A percentile compares a stretch with the other conserved stretches of the same genome.
These are phyloP conservation scores for Gastroboletus turbinatus DNA, from an alignment of 1,284 basidiomycete genomes.

Conservation along the genomic window DNA sequence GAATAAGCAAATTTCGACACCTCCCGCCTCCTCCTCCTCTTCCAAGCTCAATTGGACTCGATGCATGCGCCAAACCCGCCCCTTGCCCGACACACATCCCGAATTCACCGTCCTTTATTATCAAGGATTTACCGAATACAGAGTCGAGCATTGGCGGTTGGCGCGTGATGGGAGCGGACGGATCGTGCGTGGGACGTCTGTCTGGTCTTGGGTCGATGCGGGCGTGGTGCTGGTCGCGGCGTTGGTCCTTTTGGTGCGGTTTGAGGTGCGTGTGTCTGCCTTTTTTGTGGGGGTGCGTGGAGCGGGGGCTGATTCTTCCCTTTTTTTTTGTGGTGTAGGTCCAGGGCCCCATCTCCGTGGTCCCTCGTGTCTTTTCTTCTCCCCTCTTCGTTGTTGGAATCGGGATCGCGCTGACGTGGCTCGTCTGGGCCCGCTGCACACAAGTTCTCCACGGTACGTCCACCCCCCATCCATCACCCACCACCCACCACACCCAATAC, in stretches of 20 bases:
- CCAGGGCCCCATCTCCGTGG: neutral
- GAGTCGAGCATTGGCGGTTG: constrained; percentile 49
- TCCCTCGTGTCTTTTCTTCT: neutral
- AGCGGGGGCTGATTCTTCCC: no score
- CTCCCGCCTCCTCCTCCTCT: no score
- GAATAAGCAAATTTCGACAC: no score
- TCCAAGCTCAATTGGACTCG: neutral
- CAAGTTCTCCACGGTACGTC: constrained; percentile 58
- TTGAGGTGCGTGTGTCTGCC: neutral
- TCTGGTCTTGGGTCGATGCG: constrained; percentile 40
- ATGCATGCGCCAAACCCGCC: constrained; percentile 45
- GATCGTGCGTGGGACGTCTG: constrained; percentile 30
- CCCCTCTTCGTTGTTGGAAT: constrained; percentile 9
- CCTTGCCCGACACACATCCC: constrained; percentile 49
- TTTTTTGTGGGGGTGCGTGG: neutral
- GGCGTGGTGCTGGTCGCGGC: constrained; percentile 35
- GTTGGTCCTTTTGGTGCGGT: constrained; percentile 2
- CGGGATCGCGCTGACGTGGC: constrained; percentile 14
- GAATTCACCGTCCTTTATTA: constrained; percentile 50
- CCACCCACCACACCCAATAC: no score
- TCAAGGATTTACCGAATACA: constrained; percentile 51
- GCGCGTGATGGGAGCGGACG: constrained; percentile 41
- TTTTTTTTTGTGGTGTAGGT: no score
- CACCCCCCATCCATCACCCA: neutral
- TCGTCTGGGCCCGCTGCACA: constrained; percentile 40